phyloP scores from a whole-genome alignment of 2,329 filamentous ascomycete species.

The Fusarium sp. region DNA sequence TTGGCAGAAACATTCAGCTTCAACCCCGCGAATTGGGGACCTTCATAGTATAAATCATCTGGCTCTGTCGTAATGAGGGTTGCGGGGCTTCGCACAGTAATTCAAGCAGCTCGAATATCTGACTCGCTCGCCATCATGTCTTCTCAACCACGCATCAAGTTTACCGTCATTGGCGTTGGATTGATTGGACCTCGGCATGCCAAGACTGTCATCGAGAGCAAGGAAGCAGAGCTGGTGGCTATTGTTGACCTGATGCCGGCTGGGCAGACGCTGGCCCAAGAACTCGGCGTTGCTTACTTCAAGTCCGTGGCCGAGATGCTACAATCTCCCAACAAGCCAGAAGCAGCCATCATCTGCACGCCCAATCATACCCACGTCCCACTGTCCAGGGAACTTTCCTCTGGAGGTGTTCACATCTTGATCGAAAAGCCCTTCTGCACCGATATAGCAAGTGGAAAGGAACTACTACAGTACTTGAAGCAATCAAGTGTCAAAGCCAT shows the following conservation, averaged over 20 bases:
- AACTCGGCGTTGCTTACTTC: constrained; percentile 39
- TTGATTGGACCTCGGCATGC: constrained; percentile 49
- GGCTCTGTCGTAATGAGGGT: background rate
- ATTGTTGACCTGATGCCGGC: constrained; percentile 46
- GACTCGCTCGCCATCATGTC: constrained; percentile 12
- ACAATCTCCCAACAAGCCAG: constrained; percentile 53
- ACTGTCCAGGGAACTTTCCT: constrained; percentile 60
- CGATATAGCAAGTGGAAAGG: constrained; percentile 51
- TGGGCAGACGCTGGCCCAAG: constrained; percentile 34
- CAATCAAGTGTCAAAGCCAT: constrained; percentile 56
- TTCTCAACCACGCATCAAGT: constrained; percentile 9
- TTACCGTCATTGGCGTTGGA: constrained; percentile 47
- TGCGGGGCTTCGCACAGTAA: background rate
- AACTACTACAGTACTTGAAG: constrained; percentile 44
- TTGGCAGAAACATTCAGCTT: constrained; percentile 11
- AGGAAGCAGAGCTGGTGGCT: constrained; percentile 41
- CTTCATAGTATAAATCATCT: background rate
- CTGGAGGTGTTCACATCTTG: constrained; percentile 62
- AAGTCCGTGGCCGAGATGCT: constrained; percentile 57
- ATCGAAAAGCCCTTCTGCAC: constrained; percentile 69
- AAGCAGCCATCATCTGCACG: constrained; percentile 69
- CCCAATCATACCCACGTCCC: constrained; percentile 69
- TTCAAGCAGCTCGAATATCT: background rate
- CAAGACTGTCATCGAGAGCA: constrained; percentile 40
- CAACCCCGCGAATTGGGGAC: background rate